Evolutionary conservation across 1,284 basidiomycete species (phyloP), one percentile per base, ranked within the genome.

Genomic region (Hortiboletus rubellus): DNA sequence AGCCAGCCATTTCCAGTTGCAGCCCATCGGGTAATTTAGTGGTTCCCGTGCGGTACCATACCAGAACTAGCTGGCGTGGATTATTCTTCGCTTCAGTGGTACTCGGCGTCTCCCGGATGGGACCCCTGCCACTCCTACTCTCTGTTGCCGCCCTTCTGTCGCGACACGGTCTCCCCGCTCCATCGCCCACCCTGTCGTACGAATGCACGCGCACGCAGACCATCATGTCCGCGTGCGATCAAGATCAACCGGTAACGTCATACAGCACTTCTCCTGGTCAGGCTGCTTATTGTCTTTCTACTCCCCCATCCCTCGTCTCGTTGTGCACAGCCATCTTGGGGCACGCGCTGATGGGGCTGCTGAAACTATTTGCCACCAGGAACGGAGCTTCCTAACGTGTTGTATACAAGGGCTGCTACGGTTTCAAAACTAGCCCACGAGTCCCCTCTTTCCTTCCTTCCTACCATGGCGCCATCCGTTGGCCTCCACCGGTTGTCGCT

Each of bases 21-120:
- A n/a, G n/a, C n/a, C n/a, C n/a, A n/a, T n/a, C n/a, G n/a, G n/a
- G n/a, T n/a, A n/a, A n/a, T n/a, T n/a, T n/a, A n/a, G n/a, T n/a
- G n/a, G n/a, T n/a, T n/a, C n/a, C n/a, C n/a, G n/a, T n/a, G n/a
- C n/a, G n/a, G n/a, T n/a, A n/a, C n/a, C n/a, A n/a, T n/a, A n/a
- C n/a, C n/a, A n/a, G n/a, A n/a, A n/a, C n/a, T n/a, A n/a, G n/a
- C n/a, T n/a, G 95, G 77, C 86, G 98, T 7, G 93, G 96, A 61
- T 89, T 89, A 71, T 98, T 94, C 93, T 3, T 85, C 91, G n/a
- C n/a, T n/a, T n/a, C n/a, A n/a, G 85, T 54, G 96, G 65, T 40
- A 92, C 22, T 22, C 22, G 22, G 22, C 22, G 3, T 22, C 22
- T 22, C 22, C 22, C 22, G 22, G 22, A 2, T 22, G 2, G 22